Evolutionary conservation across 352 stramenopile species (phyloP).

Genomic region (Pythium monospermum): DNA sequence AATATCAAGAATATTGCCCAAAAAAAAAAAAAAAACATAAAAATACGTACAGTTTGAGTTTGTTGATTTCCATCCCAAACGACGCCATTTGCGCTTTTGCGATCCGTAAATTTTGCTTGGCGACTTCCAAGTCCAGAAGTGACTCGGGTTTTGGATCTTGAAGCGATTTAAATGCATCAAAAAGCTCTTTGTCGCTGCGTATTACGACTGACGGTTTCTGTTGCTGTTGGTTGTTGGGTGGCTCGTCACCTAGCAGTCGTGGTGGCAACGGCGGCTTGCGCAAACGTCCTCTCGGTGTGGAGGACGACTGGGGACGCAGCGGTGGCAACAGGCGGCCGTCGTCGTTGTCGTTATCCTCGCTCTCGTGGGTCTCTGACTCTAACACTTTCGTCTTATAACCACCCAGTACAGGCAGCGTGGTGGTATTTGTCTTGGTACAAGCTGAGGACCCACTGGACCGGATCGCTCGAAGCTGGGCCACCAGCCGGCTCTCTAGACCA

Average conservation of each 20-base stretch:
- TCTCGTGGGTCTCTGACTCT: background rate
- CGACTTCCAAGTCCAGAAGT: slow-evolving; percentile 46
- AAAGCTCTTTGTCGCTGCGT: slow-evolving; percentile 49
- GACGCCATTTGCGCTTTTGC: slow-evolving; percentile 30
- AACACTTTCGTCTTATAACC: too few relatives aligned
- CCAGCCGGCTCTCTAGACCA: slow-evolving; percentile 33
- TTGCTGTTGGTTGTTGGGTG: background rate
- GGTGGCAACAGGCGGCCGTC: background rate
- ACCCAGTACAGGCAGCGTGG: slow-evolving; percentile 5
- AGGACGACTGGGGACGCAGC: background rate
- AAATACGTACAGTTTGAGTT: slow-evolving; percentile 48
- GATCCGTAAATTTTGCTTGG: slow-evolving; percentile 52
- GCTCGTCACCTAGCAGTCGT: too few relatives aligned
- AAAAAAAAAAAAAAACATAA: too few relatives aligned
- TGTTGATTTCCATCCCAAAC: slow-evolving; percentile 46
- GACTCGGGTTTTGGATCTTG: slow-evolving; percentile 34
- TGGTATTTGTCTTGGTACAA: slow-evolving; percentile 1
- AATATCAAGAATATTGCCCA: too few relatives aligned
- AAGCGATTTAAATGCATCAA: slow-evolving; percentile 39
- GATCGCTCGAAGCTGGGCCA: slow-evolving; percentile 46
- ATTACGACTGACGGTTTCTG: background rate
- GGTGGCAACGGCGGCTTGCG: too few relatives aligned
- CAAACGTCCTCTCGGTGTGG: background rate
- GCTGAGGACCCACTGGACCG: slow-evolving; percentile 22
- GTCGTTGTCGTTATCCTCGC: background rate